Percentiles rank a stretch among this genome's conserved stretches.
phyloP scores from a whole-genome alignment of 257 asterid species.

The Solanum clarkiae region DNA sequence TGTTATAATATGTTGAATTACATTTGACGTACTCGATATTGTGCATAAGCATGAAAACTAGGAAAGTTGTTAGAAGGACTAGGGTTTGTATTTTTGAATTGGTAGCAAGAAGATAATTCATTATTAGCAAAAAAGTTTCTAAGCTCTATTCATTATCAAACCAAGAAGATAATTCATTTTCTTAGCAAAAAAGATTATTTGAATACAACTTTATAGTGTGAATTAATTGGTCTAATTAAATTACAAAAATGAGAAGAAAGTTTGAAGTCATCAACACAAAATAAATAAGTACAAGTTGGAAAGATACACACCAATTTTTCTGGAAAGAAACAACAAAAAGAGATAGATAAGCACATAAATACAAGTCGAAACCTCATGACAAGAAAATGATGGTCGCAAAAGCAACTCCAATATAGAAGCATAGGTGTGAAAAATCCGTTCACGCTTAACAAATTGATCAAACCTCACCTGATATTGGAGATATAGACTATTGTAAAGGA shows the following conservation, averaged over 20 bases:
- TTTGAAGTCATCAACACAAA: not conserved
- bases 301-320: not conserved
- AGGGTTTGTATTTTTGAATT: not conserved
- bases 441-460: conserved; percentile 94
- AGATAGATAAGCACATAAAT: not conserved
- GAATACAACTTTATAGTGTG: too few species aligned
- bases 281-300: not conserved
- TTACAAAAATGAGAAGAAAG: not conserved
- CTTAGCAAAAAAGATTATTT: not conserved
- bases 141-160: not conserved
- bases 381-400: conserved; percentile 89
- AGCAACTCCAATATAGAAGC: conserved; percentile 96
- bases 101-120: not conserved
- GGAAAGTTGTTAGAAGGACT: not conserved
- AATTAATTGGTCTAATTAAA: too few species aligned
- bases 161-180: not conserved
- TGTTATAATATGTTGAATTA: not conserved
- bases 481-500: not conserved
- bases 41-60: not conserved
- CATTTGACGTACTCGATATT: not conserved
- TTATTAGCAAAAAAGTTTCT: not conserved
- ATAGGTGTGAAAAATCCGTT: conserved; percentile 88
- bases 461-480: conserved; percentile 58
- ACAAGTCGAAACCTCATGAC: conserved; percentile 61
- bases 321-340: not conserved